Percentiles rank a stretch among this genome's conserved stretches.
These are phyloP conservation scores for Taphrina communis DNA, from an alignment of 1,139 yeast species.

Conservation along the genomic window DNA sequence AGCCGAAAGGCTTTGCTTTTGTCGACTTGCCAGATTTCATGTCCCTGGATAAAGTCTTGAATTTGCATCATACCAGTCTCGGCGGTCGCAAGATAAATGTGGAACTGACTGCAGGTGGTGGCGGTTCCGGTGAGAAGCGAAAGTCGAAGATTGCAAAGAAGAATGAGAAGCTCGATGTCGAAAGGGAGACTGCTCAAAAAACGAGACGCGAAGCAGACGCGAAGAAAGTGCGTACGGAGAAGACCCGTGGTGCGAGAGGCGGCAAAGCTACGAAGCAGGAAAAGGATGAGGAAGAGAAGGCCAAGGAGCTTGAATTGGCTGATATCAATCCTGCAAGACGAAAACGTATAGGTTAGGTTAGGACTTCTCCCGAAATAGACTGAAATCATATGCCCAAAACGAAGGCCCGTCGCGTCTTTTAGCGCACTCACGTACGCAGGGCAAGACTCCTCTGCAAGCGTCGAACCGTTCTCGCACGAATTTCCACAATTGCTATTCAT, in stretches of 20 bases:
- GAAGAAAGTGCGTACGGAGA: slow-evolving; percentile 19
- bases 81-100: slow-evolving; percentile 82
- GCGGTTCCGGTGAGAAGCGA: slow-evolving; percentile 82
- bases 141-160: slow-evolving; percentile 74
- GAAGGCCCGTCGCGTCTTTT: too few species aligned
- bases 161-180: slow-evolving; percentile 65
- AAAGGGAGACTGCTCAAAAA: slow-evolving; percentile 42
- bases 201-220: slow-evolving; percentile 35
- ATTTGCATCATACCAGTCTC: slow-evolving; percentile 77
- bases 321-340: slow-evolving; percentile 29
- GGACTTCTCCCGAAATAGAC: background rate
- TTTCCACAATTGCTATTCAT: too few species aligned
- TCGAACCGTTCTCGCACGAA: too few species aligned
- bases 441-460: too few species aligned
- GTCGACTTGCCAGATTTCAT: slow-evolving; percentile 75
- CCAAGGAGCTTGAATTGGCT: slow-evolving; percentile 22
- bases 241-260: slow-evolving; percentile 4
- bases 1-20: slow-evolving; percentile 76
- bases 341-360: slow-evolving; percentile 14
- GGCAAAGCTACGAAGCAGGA: background rate
- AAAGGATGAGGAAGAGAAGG: slow-evolving; percentile 43
- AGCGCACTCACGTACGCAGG: too few species aligned
- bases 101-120: slow-evolving; percentile 97
- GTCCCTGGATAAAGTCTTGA: slow-evolving; percentile 75
- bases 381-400: too few species aligned